These are phyloP conservation scores for Colletotrichum tropicale DNA, from an alignment of 2,329 filamentous ascomycete species.

Conservation along the genomic window DNA sequence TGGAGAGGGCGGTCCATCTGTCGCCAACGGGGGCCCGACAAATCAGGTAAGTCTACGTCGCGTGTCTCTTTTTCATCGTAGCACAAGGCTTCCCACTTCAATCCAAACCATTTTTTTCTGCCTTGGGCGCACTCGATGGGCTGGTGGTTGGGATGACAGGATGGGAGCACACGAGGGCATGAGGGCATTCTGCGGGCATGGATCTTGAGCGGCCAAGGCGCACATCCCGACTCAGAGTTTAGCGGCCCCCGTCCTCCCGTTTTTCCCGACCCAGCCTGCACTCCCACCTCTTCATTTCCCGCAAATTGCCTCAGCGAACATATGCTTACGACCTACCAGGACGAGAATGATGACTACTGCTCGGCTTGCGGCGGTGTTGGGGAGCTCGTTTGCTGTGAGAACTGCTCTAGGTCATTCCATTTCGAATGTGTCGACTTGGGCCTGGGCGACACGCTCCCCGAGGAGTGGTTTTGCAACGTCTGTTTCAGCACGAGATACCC, in stretches of 20 bases:
- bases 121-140: not conserved
- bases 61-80: not conserved
- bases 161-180: not conserved
- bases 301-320: conserved; percentile 21
- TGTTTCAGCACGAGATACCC: conserved; percentile 61
- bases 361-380: conserved; percentile 84
- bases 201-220: conserved; percentile 7
- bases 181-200: not conserved
- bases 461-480: conserved; percentile 86
- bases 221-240: conserved; percentile 20
- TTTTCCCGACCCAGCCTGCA: conserved; percentile 33
- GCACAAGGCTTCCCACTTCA: not conserved
- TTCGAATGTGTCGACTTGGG: conserved; percentile 87
- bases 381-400: conserved; percentile 90
- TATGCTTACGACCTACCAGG: conserved; percentile 44
- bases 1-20: conserved; percentile 68
- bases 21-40: conserved; percentile 57
- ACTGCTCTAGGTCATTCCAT: conserved; percentile 89
- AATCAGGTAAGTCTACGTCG: conserved; percentile 54
- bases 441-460: conserved; percentile 67
- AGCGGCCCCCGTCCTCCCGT: conserved; percentile 15
- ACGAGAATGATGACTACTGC: conserved; percentile 90
- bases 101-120: not conserved
- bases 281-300: conserved; percentile 11
- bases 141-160: not conserved